Evolutionary conservation across 2,329 filamentous ascomycete genomes (phyloP).

Genomic region (Arthrobotrys musiformis): DNA sequence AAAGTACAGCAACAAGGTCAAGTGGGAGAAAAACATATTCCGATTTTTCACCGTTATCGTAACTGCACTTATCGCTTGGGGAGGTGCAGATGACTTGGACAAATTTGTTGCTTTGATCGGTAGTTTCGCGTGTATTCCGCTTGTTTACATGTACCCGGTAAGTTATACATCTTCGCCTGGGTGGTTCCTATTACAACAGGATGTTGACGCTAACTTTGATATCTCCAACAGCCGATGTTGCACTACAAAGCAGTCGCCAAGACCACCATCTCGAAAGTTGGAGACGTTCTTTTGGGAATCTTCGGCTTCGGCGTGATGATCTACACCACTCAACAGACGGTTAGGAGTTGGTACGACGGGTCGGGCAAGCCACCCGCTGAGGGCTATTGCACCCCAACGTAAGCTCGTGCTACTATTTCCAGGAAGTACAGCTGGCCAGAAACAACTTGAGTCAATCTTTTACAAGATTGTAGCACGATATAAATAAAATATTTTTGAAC

Average conservation of each 20-base stretch:
- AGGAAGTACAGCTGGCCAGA: not conserved
- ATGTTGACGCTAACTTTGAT: not conserved
- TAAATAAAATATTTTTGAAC: not conserved
- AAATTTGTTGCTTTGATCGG: constrained; percentile 97
- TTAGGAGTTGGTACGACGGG: constrained; percentile 80
- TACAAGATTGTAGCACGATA: constrained; percentile 5
- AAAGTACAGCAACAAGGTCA: constrained; percentile 99
- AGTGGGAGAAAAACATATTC: constrained; percentile 99
- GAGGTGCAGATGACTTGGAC: constrained; percentile 89
- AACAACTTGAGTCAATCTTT: not conserved
- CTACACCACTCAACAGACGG: constrained; percentile 88
- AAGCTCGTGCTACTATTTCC: not conserved
- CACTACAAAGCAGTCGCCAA: constrained; percentile 74
- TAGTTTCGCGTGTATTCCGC: constrained; percentile 95
- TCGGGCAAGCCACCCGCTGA: constrained; percentile 18
- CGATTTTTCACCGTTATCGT: constrained; percentile 90
- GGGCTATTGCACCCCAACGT: constrained; percentile 34
- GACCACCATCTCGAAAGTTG: constrained; percentile 73
- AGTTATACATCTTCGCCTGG: constrained; percentile 66
- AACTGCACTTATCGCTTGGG: constrained; percentile 89
- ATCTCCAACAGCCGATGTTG: constrained; percentile 77
- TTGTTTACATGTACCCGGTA: constrained; percentile 98
- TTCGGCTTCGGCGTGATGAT: constrained; percentile 88
- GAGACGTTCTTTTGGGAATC: constrained; percentile 80
- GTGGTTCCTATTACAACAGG: constrained; percentile 15